These are phyloP conservation scores for Cladosporium sp. DNA, from an alignment of 2,329 filamentous ascomycete genomes.

Conservation along the genomic window DNA sequence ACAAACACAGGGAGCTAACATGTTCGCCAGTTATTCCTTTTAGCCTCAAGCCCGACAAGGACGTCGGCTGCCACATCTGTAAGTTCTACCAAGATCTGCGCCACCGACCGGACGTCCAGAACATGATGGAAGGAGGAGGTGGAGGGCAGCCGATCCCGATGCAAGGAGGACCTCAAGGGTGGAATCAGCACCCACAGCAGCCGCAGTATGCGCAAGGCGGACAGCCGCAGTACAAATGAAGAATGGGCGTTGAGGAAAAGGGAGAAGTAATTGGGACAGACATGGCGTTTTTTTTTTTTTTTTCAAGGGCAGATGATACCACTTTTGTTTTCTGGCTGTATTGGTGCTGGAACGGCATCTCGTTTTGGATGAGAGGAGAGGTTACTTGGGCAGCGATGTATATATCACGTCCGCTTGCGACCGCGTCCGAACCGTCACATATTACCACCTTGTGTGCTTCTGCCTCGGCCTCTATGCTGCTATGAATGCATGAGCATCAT, in stretches of 20 bases:
- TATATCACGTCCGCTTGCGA: background rate
- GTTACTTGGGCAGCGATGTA: background rate
- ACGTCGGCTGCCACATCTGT: constrained; percentile 73
- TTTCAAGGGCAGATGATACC: constrained; percentile 9
- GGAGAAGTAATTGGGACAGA: background rate
- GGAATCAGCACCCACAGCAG: constrained; percentile 20
- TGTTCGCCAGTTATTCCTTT: constrained; percentile 77
- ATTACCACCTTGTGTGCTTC: background rate
- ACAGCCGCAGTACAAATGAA: constrained; percentile 24
- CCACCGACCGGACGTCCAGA: constrained; percentile 41
- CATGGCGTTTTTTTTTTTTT: constrained; percentile 12
- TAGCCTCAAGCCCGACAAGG: constrained; percentile 55
- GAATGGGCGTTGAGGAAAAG: background rate
- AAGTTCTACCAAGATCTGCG: constrained; percentile 66
- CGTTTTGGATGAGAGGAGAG: background rate
- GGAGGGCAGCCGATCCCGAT: constrained; percentile 33
- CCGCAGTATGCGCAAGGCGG: constrained; percentile 25
- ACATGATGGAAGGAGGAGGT: constrained; percentile 35
- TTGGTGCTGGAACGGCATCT: background rate
- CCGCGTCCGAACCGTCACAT: background rate
- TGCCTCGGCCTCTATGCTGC: background rate
- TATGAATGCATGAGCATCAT: background rate
- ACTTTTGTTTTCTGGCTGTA: constrained; percentile 6
- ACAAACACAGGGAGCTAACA: background rate
- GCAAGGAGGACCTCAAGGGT: constrained; percentile 33